Evolutionary conservation across 352 stramenopile species (phyloP).

Genomic region (Globisporangium middletonii): DNA sequence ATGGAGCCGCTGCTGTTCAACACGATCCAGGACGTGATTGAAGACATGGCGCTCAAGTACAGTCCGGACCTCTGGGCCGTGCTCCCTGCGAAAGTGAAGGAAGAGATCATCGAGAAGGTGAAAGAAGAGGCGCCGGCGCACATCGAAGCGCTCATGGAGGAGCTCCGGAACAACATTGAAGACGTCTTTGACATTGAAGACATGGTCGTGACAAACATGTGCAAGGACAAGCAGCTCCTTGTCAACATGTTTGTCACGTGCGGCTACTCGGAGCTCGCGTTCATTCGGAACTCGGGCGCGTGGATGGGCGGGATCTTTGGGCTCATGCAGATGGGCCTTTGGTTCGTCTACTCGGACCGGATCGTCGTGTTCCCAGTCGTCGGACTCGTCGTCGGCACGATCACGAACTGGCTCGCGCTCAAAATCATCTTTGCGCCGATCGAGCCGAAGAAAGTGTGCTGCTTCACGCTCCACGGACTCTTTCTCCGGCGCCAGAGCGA

Average conservation of each 20-base stretch:
- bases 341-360: constrained; percentile 78
- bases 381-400: constrained; percentile 93
- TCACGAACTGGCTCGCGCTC: constrained; percentile 96
- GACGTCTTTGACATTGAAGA: constrained; percentile 94
- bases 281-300: constrained; percentile 89
- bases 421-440: constrained; percentile 93
- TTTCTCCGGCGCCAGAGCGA: constrained; percentile 93
- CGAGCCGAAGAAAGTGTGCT: constrained; percentile 77
- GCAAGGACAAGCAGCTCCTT: constrained; percentile 92
- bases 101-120: constrained; percentile 92
- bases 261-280: constrained; percentile 88
- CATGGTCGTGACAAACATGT: constrained; percentile 94
- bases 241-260: constrained; percentile 94
- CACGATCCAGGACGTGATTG: constrained; percentile 84
- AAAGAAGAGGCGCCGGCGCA: constrained; percentile 91
- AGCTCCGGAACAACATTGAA: constrained; percentile 94
- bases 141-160: constrained; percentile 92
- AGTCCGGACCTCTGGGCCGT: constrained; percentile 80
- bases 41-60: constrained; percentile 88
- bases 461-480: constrained; percentile 92
- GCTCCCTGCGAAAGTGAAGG: constrained; percentile 73
- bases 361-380: constrained; percentile 88
- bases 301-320: constrained; percentile 90
- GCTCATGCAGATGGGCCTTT: constrained; percentile 85
- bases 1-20: constrained; percentile 91